phyloP scores from a whole-genome alignment of 306 rosid genomes.

The Cajanus cajan region DNA sequence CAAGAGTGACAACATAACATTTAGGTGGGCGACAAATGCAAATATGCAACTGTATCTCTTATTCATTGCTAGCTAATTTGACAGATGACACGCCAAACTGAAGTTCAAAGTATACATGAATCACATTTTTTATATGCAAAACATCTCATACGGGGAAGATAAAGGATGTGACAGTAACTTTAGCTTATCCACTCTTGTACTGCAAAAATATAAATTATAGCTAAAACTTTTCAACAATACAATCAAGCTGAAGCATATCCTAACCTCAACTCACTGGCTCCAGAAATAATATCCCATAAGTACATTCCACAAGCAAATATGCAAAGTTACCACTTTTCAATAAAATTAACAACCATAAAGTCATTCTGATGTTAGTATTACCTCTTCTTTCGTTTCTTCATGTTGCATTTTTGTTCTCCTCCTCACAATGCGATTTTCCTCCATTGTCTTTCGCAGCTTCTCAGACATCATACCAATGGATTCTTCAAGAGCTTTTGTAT shows the following conservation, averaged over 20 bases:
- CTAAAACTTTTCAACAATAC: neutral
- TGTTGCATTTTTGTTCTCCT: conserved; percentile 56
- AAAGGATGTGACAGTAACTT: neutral
- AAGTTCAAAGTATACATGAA: neutral
- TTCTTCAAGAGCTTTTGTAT: conserved; percentile 49
- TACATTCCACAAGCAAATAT: conserved; percentile 6
- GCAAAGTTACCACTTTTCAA: neutral
- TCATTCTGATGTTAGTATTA: conserved; percentile 33
- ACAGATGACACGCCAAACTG: neutral
- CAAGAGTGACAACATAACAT: neutral
- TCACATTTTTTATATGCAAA: neutral
- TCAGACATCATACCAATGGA: conserved; percentile 44
- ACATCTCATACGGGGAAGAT: conserved; percentile 7
- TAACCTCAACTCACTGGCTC: neutral
- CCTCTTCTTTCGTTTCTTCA: conserved; percentile 76
- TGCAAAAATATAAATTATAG: neutral
- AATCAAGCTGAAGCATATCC: neutral
- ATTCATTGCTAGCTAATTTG: neutral
- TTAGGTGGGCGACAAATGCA: neutral
- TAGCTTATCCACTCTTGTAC: neutral
- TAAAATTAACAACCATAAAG: neutral
- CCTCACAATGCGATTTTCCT: conserved; percentile 59
- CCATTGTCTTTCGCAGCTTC: conserved; percentile 55
- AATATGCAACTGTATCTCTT: neutral
- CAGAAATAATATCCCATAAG: neutral